Percentiles rank a stretch among this genome's conserved stretches.
These are phyloP conservation scores for Fusarium continuum DNA, from an alignment of 2,329 filamentous ascomycete genomes.

Conservation along the genomic window DNA sequence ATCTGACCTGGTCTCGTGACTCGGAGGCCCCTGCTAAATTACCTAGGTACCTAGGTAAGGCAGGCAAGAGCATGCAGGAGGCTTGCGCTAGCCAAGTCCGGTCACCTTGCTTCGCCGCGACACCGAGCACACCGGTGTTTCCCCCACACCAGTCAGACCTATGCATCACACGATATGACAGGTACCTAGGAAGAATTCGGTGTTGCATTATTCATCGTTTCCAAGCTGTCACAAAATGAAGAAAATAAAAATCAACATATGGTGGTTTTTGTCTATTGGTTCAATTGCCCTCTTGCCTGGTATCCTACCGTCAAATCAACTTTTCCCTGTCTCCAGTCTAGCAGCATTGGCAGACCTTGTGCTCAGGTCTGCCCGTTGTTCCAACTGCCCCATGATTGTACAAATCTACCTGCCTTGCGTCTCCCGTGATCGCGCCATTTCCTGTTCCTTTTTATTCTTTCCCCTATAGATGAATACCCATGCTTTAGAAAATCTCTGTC, in stretches of 20 bases:
- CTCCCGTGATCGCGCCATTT: constrained; percentile 19
- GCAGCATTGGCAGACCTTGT: constrained; percentile 1
- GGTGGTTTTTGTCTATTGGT: constrained; percentile 34
- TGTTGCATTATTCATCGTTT: neutral
- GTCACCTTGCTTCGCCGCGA: neutral
- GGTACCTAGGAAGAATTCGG: too few relatives aligned
- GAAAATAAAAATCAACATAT: neutral
- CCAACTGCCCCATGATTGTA: constrained; percentile 23
- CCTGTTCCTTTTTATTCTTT: constrained; percentile 10
- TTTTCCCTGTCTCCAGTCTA: too few relatives aligned
- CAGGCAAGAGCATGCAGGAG: neutral
- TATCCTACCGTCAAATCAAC: constrained; percentile 13
- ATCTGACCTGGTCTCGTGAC: constrained; percentile 2
- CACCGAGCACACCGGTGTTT: constrained; percentile 11
- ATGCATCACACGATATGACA: too few relatives aligned
- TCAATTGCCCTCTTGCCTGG: constrained; percentile 12
- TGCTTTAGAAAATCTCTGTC: constrained; percentile 3
- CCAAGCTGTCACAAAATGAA: too few relatives aligned
- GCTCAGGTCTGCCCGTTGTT: neutral
- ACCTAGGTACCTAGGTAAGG: too few relatives aligned
- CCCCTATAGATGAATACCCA: neutral
- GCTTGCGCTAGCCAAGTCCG: neutral
- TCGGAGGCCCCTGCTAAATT: too few relatives aligned
- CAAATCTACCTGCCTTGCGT: constrained; percentile 25
- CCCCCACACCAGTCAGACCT: neutral